Conservation (phyloP, 345 rosid genomes). For the Noccaea caerulescens region DNA sequence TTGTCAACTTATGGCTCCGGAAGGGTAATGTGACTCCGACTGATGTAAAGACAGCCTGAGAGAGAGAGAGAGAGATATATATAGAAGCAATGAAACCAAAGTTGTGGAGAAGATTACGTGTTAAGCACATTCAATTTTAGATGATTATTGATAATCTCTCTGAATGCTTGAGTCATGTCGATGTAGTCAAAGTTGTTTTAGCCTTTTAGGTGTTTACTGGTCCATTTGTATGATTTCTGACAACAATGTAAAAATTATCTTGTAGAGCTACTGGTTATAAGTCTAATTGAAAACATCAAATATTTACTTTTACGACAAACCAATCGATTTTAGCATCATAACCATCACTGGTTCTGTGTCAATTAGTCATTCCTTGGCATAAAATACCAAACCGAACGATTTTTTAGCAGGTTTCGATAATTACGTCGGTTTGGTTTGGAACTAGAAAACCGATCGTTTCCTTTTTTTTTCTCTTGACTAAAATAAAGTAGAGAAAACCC, state of each 20-base stretch:
- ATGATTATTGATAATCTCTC: background rate
- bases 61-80: background rate
- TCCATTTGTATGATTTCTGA: constrained; percentile 21
- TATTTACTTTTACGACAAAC: background rate
- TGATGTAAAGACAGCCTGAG: constrained; percentile 34
- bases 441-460: background rate
- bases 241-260: constrained; percentile 7
- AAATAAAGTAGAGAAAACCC: constrained; percentile 8
- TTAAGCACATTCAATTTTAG: constrained; percentile 5
- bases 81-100: background rate
- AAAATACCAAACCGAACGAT: constrained; percentile 17
- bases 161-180: background rate
- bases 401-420: background rate
- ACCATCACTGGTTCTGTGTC: background rate
- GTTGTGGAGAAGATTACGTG: constrained; percentile 7
- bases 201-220: constrained; percentile 1
- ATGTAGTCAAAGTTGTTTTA: background rate
- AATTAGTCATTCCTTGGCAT: background rate
- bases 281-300: background rate
- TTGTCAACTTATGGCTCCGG: constrained; percentile 42
- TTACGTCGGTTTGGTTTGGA: background rate
- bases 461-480: background rate
- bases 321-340: too few species aligned
- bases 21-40: constrained; percentile 5
- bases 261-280: background rate